Percentiles rank a stretch among this genome's conserved stretches.
These are phyloP conservation scores for Suhomyces taliae DNA, from an alignment of 1,139 yeast genomes.

Conservation along the genomic window DNA sequence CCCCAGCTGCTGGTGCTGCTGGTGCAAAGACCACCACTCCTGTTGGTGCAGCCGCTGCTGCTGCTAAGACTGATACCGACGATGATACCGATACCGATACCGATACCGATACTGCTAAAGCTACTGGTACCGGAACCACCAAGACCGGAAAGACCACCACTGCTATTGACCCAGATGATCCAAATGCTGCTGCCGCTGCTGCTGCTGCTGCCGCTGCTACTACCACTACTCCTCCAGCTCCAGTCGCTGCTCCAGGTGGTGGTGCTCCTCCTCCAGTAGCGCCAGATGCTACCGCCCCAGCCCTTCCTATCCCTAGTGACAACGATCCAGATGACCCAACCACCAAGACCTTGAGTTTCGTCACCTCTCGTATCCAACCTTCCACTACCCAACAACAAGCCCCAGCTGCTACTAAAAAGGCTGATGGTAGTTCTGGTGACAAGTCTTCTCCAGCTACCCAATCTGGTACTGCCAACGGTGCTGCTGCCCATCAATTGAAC, in stretches of 20 bases:
- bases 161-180: background rate
- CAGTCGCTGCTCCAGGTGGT: conserved; percentile 15
- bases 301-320: conserved; percentile 13
- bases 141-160: conserved; percentile 11
- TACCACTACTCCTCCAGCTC: conserved; percentile 15
- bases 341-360: conserved; percentile 15
- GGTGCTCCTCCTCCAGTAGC: conserved; percentile 18
- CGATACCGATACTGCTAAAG: conserved; percentile 7
- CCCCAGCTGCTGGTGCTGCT: conserved; percentile 9
- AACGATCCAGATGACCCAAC: conserved; percentile 16
- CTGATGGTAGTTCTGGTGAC: too few relatives aligned
- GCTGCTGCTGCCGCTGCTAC: conserved; percentile 16
- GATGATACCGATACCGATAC: conserved; percentile 12
- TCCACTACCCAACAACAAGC: background rate
- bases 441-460: background rate
- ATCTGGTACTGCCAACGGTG: background rate
- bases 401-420: background rate
- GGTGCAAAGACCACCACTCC: conserved; percentile 8
- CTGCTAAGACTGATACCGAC: conserved; percentile 8
- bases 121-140: conserved; percentile 15
- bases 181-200: conserved; percentile 13
- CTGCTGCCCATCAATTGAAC: background rate
- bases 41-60: conserved; percentile 17
- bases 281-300: conserved; percentile 7
- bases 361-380: conserved; percentile 13